Conservation (phyloP, 2,329 filamentous ascomycete genomes). For the Microdochium trichocladiopsis region DNA sequence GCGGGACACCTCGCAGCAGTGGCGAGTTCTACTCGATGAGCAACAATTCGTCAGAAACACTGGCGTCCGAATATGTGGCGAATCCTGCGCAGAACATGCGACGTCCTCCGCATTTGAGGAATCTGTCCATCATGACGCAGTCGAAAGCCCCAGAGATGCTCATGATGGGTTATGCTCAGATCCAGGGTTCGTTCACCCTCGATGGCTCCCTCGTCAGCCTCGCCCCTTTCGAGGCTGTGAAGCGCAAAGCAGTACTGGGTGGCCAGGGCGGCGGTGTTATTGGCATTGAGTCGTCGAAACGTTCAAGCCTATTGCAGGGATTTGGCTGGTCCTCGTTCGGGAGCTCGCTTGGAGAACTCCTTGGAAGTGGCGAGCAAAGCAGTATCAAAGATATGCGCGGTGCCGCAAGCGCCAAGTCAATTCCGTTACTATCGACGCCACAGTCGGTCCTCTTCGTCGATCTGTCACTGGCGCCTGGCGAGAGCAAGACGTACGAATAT, state of each 20-base stretch:
- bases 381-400: slow-evolving; percentile 94
- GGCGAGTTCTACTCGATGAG: slow-evolving; percentile 92
- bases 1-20: slow-evolving; percentile 80
- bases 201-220: slow-evolving; percentile 90
- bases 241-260: slow-evolving; percentile 84
- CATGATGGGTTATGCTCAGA: slow-evolving; percentile 97
- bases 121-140: slow-evolving; percentile 34
- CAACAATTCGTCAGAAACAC: slow-evolving; percentile 89
- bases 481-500: slow-evolving; percentile 84
- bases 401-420: slow-evolving; percentile 74
- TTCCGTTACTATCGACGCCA: slow-evolving; percentile 88
- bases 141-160: slow-evolving; percentile 63
- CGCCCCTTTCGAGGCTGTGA: slow-evolving; percentile 88
- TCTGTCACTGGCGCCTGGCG: slow-evolving; percentile 76
- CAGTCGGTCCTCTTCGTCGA: slow-evolving; percentile 97
- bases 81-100: slow-evolving; percentile 31
- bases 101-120: slow-evolving; percentile 36
- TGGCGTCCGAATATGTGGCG: slow-evolving; percentile 80
- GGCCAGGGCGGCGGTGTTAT: slow-evolving; percentile 83
- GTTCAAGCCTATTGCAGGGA: slow-evolving; percentile 70
- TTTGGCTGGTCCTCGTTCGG: slow-evolving; percentile 86
- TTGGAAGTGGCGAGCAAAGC: slow-evolving; percentile 83
- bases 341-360: slow-evolving; percentile 77
- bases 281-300: slow-evolving; percentile 66
- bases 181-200: slow-evolving; percentile 84